These are phyloP conservation scores for Claviceps digitariae DNA, from an alignment of 2,329 filamentous ascomycete genomes.

Conservation along the genomic window DNA sequence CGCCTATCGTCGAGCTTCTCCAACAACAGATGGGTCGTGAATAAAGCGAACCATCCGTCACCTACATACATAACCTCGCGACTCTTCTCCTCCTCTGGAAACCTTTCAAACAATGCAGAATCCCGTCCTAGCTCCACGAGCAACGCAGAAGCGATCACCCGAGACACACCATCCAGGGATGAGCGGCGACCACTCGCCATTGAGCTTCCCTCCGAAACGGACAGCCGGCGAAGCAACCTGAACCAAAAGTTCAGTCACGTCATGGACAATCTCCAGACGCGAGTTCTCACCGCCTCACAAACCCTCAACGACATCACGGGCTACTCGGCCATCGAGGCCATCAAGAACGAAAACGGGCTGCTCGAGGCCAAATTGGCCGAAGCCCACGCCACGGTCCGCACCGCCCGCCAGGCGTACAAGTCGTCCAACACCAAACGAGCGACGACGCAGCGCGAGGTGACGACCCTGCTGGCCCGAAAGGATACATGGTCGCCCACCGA, in stretches of 20 bases:
- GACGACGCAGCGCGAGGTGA: conserved; percentile 89
- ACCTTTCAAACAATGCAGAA: conserved; percentile 9
- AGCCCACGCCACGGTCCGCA: conserved; percentile 53
- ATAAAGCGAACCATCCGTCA: not conserved
- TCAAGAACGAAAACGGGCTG: conserved; percentile 64
- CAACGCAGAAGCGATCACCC: not conserved
- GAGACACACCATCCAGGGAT: conserved; percentile 1
- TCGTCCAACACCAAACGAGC: conserved; percentile 71
- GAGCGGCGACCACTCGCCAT: not conserved
- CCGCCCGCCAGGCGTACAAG: conserved; percentile 64
- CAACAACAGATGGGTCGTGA: conserved; percentile 1
- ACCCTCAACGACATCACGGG: conserved; percentile 89
- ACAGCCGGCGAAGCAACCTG: conserved; percentile 19
- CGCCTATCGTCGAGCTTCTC: not conserved
- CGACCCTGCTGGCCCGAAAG: conserved; percentile 83
- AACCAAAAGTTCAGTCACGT: conserved; percentile 29
- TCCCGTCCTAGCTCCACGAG: not conserved
- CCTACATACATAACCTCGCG: conserved; percentile 7
- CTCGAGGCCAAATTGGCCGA: conserved; percentile 46
- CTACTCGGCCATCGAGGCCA: conserved; percentile 77
- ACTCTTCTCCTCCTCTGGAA: conserved; percentile 13
- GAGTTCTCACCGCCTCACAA: conserved; percentile 72
- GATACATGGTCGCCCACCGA: conserved; percentile 79
- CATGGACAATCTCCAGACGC: conserved; percentile 83
- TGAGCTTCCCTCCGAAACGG: conserved; percentile 20